These are phyloP conservation scores for Triangularia setosa DNA, from an alignment of 2,329 filamentous ascomycete species.

Conservation along the genomic window DNA sequence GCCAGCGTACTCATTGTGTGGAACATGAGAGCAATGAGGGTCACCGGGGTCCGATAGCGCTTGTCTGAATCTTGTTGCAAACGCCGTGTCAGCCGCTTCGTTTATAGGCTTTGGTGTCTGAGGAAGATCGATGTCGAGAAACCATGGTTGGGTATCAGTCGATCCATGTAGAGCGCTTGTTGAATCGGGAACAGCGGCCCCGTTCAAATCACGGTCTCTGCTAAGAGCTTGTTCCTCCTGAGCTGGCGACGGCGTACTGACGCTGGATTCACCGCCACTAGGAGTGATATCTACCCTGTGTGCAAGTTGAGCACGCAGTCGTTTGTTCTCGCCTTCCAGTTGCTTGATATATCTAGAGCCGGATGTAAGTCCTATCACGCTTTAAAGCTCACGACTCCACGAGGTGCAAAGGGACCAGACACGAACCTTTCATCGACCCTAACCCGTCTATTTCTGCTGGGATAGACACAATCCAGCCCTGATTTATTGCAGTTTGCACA, in stretches of 20 bases:
- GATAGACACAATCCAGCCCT: not conserved
- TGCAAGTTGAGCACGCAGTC: not conserved
- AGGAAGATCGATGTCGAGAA: conserved; percentile 4
- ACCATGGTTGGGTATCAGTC: conserved; percentile 1
- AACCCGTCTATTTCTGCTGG: not conserved
- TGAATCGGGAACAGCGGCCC: not conserved
- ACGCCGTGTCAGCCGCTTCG: conserved; percentile 6
- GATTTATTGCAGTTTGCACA: not conserved
- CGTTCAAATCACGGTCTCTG: not conserved
- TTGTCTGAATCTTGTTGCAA: conserved; percentile 4
- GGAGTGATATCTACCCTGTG: not conserved
- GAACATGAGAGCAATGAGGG: not conserved
- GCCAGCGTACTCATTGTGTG: conserved; percentile 6
- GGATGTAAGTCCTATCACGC: not conserved
- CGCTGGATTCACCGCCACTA: not conserved
- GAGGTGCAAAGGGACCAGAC: too few species aligned
- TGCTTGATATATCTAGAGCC: not conserved
- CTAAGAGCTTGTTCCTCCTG: not conserved
- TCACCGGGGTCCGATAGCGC: not conserved
- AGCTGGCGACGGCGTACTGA: not conserved
- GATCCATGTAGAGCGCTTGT: not conserved
- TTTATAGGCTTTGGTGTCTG: conserved; percentile 7
- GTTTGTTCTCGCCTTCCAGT: not conserved
- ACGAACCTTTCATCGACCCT: not conserved
- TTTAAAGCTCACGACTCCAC: too few species aligned